These are phyloP conservation scores for Neonothopanus nambi DNA, from an alignment of 1,284 basidiomycete species.

Conservation along the genomic window DNA sequence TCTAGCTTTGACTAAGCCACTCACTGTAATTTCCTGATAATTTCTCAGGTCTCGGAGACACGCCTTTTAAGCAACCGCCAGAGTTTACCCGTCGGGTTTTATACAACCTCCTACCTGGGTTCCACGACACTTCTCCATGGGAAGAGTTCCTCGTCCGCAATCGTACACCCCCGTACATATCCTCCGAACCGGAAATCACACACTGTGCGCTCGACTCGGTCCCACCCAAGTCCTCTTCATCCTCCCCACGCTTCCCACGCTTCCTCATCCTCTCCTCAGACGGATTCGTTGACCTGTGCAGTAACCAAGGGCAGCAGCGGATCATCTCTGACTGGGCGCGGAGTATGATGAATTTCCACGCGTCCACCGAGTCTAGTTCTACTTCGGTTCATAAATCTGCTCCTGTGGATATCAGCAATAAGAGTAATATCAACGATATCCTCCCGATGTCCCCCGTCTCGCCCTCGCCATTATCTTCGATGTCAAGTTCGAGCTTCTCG, in stretches of 20 bases:
- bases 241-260: slow-evolving; percentile 26
- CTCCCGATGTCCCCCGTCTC: slow-evolving; percentile 16
- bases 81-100: slow-evolving; percentile 67
- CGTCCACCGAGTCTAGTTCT: background rate
- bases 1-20: too few species aligned
- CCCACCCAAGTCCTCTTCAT: slow-evolving; percentile 9
- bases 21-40: background rate
- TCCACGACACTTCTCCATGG: slow-evolving; percentile 61
- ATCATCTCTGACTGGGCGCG: slow-evolving; percentile 52
- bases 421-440: slow-evolving; percentile 15
- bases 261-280: slow-evolving; percentile 68
- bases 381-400: background rate
- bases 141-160: slow-evolving; percentile 64
- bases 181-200: slow-evolving; percentile 59
- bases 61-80: slow-evolving; percentile 71
- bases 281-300: slow-evolving; percentile 65
- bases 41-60: slow-evolving; percentile 61
- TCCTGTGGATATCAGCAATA: background rate
- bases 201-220: slow-evolving; percentile 44
- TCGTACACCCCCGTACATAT: slow-evolving; percentile 68
- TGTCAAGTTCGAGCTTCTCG: background rate
- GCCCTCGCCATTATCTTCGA: slow-evolving; percentile 3
- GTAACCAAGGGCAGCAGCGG: slow-evolving; percentile 39
- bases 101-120: slow-evolving; percentile 64
- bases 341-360: slow-evolving; percentile 28